These are phyloP conservation scores for Coniosporium tulheliwenetii DNA, from an alignment of 2,329 filamentous ascomycete genomes.

Conservation along the genomic window DNA sequence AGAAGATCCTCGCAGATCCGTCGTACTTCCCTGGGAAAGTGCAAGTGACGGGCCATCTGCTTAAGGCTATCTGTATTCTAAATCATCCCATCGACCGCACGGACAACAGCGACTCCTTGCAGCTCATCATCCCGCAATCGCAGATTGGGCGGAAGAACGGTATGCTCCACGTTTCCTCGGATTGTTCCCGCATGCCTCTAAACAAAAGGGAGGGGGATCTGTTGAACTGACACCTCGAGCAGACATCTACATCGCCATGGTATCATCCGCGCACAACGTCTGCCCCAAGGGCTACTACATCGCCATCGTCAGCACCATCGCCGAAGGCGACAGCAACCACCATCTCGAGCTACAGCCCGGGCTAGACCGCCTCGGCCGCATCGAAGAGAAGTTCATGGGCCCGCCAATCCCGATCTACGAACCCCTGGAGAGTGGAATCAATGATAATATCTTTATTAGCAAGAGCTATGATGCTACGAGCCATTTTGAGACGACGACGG, in stretches of 20 bases:
- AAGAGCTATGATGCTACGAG: constrained; percentile 97
- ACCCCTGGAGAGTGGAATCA: constrained; percentile 64
- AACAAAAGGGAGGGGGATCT: background rate
- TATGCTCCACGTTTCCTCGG: constrained; percentile 27
- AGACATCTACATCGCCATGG: constrained; percentile 96
- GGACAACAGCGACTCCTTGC: constrained; percentile 72
- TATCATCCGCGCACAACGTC: constrained; percentile 92
- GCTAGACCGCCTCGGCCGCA: constrained; percentile 78
- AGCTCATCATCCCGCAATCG: constrained; percentile 95
- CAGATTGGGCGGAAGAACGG: constrained; percentile 95
- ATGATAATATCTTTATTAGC: constrained; percentile 91
- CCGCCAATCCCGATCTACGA: constrained; percentile 88
- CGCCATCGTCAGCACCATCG: constrained; percentile 94
- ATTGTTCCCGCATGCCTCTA: background rate
- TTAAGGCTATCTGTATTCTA: constrained; percentile 94
- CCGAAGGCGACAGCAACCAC: constrained; percentile 81
- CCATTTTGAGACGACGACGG: constrained; percentile 84
- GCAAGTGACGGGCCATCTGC: constrained; percentile 71
- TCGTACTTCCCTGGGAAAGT: constrained; percentile 91
- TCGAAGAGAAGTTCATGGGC: constrained; percentile 96
- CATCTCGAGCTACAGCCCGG: constrained; percentile 89
- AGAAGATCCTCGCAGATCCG: constrained; percentile 90
- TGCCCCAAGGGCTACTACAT: constrained; percentile 99
- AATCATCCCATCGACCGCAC: constrained; percentile 90
- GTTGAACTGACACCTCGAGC: constrained; percentile 4